Evolutionary conservation across 345 rosid species (phyloP), one percentile per base, ranked within the genome.

Genomic region (Aethionema arabicum): DNA sequence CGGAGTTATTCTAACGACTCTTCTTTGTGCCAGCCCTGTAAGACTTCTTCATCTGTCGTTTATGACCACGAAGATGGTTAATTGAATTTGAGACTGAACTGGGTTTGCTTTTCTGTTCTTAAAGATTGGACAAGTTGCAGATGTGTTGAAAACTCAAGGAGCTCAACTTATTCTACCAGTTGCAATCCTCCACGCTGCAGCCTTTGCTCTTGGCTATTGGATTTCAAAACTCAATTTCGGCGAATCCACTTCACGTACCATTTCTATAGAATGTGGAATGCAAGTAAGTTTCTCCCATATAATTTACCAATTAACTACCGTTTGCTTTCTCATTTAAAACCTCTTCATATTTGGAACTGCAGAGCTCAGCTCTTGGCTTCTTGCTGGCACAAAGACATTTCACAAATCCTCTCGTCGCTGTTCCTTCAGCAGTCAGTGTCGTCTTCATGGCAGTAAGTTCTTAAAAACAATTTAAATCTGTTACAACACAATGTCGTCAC

Each of bases 281-380:
- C 97, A 93, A 85, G 99, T 85, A 78, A 48, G 38, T 61, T n/a
- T 40, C 32, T 56, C 61, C 14, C 5, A 5, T 43, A 12, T 47
- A 12, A 8, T 62, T 37, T 1, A 37, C 40, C 8, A 10, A 42
- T 63, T 14, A 35, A 7, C 15, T 57, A 4, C 43, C 7, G 8
- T 58, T 15, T 58, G 27, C 33, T 30, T 6, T 50, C 13, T 31
- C 50, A 29, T 11, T 7, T 0, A 12, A 39, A 8, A 16, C 7
- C 12, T 46, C 30, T 4, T 40, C 3, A 11, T 11, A 3, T 37
- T 16, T 32, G 38, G 57, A 50, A 43, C 30, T 8, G 65, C 93
- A 89, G 97, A 89, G 99, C 73, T 93, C 99, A 7, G 97, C 97
- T 11, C 95, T 93, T 1, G 99, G 99, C 8, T 93, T 87, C 78